phyloP scores from a whole-genome alignment of 2,329 filamentous ascomycete species.

The Neofusicoccum kwambonambiense region DNA sequence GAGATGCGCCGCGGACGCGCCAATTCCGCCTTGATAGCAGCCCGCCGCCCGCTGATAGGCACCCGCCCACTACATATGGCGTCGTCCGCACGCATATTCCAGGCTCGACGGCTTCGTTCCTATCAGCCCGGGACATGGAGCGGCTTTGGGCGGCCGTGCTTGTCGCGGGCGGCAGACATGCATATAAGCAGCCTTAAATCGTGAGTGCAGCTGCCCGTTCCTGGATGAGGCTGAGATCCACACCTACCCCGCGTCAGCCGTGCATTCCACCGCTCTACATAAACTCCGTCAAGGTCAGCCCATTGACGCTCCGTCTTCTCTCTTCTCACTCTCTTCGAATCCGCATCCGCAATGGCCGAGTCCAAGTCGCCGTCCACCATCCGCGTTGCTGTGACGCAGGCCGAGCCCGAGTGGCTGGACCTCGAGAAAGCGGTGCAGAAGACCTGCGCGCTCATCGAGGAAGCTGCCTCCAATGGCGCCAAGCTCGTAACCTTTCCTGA shows the following conservation, averaged over 20 bases:
- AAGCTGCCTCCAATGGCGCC: constrained; percentile 55
- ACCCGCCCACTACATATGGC: not conserved
- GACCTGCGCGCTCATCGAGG: constrained; percentile 56
- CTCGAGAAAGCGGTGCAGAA: constrained; percentile 56
- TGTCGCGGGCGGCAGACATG: not conserved
- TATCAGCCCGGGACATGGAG: not conserved
- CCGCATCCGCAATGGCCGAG: not conserved
- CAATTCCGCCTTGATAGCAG: not conserved
- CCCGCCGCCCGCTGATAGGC: not conserved
- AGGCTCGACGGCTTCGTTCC: not conserved
- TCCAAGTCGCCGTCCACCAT: not conserved
- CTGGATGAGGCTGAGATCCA: too few species aligned
- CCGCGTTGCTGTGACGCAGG: constrained; percentile 54
- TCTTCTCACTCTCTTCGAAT: not conserved
- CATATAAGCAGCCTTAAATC: not conserved
- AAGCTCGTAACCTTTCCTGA: constrained; percentile 54
- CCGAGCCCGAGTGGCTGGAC: constrained; percentile 62
- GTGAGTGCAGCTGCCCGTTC: too few species aligned
- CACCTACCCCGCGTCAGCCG: too few species aligned
- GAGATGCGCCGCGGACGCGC: not conserved
- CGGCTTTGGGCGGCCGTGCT: not conserved
- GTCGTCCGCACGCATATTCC: not conserved
- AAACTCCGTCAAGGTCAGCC: not conserved
- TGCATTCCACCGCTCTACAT: too few species aligned
- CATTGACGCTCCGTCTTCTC: too few species aligned